Evolutionary conservation across 2,329 filamentous ascomycete genomes (phyloP).

Genomic region (Ceratocystis cacaofunesta): DNA sequence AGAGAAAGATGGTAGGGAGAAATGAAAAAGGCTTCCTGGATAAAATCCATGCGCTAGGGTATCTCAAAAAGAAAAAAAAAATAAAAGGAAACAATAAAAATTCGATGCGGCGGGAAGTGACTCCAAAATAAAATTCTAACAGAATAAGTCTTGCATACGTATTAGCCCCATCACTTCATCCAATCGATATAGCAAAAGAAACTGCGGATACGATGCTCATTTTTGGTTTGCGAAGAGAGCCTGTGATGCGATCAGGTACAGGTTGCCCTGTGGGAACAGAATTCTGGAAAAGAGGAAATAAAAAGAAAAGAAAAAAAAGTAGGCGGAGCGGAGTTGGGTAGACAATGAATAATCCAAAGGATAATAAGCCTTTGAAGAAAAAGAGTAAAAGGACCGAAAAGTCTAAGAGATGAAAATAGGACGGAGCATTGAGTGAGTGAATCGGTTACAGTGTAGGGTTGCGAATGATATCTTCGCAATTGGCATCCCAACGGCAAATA

Average conservation of each 20-base stretch:
- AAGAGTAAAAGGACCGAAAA: neutral
- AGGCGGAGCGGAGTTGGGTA: slow-evolving; percentile 1
- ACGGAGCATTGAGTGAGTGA: slow-evolving; percentile 7
- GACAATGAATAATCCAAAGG: neutral
- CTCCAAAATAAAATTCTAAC: neutral
- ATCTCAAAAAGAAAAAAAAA: slow-evolving; percentile 16
- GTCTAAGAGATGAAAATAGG: neutral
- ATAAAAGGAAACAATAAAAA: neutral
- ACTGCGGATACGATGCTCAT: neutral
- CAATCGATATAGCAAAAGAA: neutral
- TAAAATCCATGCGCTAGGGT: slow-evolving; percentile 13
- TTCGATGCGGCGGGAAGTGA: neutral
- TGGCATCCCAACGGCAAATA: slow-evolving; percentile 88
- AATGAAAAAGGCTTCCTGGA: slow-evolving; percentile 6
- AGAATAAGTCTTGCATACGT: neutral
- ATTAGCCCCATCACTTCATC: neutral
- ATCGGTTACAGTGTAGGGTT: slow-evolving; percentile 38
- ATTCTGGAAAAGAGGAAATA: slow-evolving; percentile 4
- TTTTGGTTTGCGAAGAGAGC: neutral
- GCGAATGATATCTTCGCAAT: slow-evolving; percentile 77
- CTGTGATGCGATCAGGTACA: slow-evolving; percentile 5
- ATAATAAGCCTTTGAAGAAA: slow-evolving; percentile 6
- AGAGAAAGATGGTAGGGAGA: neutral
- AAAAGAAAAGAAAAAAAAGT: slow-evolving; percentile 3
- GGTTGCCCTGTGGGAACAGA: slow-evolving; percentile 14